phyloP scores from a whole-genome alignment of 257 asterid genomes.

The Gynochthodes officinalis region DNA sequence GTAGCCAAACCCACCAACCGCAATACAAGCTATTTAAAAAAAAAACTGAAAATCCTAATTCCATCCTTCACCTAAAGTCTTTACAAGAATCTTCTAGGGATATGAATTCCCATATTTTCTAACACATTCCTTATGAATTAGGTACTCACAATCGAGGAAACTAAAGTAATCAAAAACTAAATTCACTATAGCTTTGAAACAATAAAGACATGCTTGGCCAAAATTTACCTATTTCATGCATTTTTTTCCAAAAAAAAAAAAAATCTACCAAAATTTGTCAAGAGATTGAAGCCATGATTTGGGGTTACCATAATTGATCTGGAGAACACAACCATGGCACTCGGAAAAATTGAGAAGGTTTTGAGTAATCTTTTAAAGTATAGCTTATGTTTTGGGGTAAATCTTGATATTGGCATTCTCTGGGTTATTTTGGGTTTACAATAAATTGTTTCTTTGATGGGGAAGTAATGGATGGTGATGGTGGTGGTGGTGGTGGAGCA shows the following conservation, averaged over 20 bases:
- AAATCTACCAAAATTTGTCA: slow-evolving; percentile 82
- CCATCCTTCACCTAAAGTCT: slow-evolving; percentile 28
- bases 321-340: slow-evolving; percentile 71
- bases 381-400: slow-evolving; percentile 19
- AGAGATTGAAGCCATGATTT: slow-evolving; percentile 65
- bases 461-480: slow-evolving; percentile 22
- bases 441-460: slow-evolving; percentile 37
- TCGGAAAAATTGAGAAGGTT: slow-evolving; percentile 71
- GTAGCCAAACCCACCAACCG: no score
- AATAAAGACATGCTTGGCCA: slow-evolving; percentile 64
- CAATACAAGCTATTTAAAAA: no score
- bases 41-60: slow-evolving; percentile 24
- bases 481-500: slow-evolving; percentile 27
- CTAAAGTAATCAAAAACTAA: slow-evolving; percentile 36
- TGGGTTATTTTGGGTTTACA: slow-evolving; percentile 29
- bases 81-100: slow-evolving; percentile 58
- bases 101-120: slow-evolving; percentile 40
- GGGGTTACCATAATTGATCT: slow-evolving; percentile 57
- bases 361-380: slow-evolving; percentile 53
- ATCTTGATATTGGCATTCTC: background rate
- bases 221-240: slow-evolving; percentile 46
- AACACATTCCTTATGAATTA: slow-evolving; percentile 57
- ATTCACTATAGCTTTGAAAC: slow-evolving; percentile 46
- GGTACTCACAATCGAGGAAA: slow-evolving; percentile 52
- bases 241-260: slow-evolving; percentile 65